These are phyloP conservation scores for Alternaria sp. DNA, from an alignment of 2,329 filamentous ascomycete species.

Conservation along the genomic window DNA sequence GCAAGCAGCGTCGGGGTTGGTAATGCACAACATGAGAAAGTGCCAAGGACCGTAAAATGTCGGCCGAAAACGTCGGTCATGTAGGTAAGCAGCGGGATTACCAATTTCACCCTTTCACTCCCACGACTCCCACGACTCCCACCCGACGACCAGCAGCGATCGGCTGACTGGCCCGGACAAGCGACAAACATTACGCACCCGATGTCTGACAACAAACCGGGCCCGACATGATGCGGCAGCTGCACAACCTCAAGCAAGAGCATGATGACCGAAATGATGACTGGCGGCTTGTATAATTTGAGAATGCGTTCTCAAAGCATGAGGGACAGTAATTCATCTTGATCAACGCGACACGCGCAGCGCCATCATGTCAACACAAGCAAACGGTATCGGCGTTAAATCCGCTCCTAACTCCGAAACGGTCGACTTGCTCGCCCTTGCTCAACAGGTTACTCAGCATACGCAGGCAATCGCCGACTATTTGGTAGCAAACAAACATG, in stretches of 20 bases:
- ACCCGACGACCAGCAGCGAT: neutral
- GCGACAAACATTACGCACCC: neutral
- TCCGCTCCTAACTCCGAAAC: neutral
- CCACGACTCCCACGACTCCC: neutral
- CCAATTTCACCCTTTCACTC: neutral
- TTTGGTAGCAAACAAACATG: neutral
- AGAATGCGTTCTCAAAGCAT: neutral
- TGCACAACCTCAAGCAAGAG: neutral
- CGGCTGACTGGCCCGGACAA: neutral
- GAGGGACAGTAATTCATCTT: neutral
- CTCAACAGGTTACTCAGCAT: neutral
- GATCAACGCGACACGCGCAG: neutral
- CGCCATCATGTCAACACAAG: neutral
- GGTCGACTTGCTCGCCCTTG: neutral
- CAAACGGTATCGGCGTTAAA: neutral
- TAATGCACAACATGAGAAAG: neutral
- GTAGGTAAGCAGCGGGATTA: neutral
- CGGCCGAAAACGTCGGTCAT: neutral
- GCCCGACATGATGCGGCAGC: neutral
- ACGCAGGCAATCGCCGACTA: neutral
- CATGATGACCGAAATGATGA: neutral
- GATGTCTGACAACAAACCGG: neutral
- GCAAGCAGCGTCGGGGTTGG: neutral
- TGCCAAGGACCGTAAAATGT: neutral
- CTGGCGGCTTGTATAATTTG: neutral